Conservation (phyloP, 2,329 filamentous ascomycete species). For the Apiospora sp. region DNA sequence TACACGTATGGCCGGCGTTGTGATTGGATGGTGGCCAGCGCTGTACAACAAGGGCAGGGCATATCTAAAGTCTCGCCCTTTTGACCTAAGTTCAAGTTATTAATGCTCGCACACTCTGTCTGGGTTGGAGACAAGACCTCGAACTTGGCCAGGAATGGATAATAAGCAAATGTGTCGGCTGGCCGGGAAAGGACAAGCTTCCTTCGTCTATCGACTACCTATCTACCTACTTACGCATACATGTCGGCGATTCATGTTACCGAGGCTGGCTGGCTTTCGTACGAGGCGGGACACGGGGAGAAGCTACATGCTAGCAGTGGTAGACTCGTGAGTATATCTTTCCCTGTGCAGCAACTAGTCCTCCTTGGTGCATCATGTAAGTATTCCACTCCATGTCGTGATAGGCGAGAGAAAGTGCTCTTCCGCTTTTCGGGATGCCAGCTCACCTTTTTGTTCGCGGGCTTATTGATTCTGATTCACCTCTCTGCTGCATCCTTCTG, state of each 20-base stretch:
- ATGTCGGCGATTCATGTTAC: constrained; percentile 8
- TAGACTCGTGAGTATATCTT: neutral
- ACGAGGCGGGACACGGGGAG: neutral
- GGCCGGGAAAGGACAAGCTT: constrained; percentile 20
- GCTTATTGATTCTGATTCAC: constrained; percentile 16
- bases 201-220: neutral
- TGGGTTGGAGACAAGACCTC: neutral
- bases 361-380: neutral
- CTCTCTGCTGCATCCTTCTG: neutral
- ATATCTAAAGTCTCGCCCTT: neutral
- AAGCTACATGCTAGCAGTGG: neutral
- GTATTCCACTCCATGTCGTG: constrained; percentile 1
- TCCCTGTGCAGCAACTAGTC: neutral
- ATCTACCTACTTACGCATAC: neutral
- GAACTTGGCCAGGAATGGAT: neutral
- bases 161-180: neutral
- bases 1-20: neutral
- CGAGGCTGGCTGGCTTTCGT: constrained; percentile 4
- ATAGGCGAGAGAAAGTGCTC: constrained; percentile 12
- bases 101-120: constrained; percentile 4
- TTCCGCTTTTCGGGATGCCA: constrained; percentile 19
- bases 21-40: neutral
- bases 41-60: constrained; percentile 14
- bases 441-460: neutral
- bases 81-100: constrained; percentile 13